Evolutionary conservation across 371 early-diverging fungal genomes (phyloP).

Genomic region (Apophysomyces trapeziformis): DNA sequence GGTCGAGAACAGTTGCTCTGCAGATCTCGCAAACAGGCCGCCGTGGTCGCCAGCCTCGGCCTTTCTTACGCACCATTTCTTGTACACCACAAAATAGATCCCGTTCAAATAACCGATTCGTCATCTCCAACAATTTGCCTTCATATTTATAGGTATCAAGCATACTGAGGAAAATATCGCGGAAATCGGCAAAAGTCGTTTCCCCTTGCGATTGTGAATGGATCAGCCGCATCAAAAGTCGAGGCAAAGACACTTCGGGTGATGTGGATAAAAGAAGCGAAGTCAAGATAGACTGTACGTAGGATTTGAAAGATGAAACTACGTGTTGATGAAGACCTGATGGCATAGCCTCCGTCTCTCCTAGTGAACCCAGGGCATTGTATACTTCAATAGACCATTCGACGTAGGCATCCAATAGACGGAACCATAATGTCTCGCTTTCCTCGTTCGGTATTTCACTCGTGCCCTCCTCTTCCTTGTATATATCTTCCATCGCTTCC

Average conservation of each 20-base stretch:
- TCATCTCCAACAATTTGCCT: constrained; percentile 72
- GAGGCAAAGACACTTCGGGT: constrained; percentile 70
- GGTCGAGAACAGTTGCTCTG: constrained; percentile 55
- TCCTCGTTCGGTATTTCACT: constrained; percentile 27
- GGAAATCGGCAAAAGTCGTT: constrained; percentile 75
- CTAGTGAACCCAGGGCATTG: constrained; percentile 22
- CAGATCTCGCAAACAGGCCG: constrained; percentile 65
- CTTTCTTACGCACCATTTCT: constrained; percentile 57
- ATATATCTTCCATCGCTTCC: too few relatives aligned
- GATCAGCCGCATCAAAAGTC: constrained; percentile 66
- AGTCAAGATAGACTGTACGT: constrained; percentile 67
- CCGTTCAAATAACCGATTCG: constrained; percentile 72
- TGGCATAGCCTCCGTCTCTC: constrained; percentile 16
- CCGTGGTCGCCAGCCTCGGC: constrained; percentile 68
- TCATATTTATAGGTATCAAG: constrained; percentile 79
- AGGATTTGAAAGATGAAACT: constrained; percentile 60
- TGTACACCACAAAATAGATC: constrained; percentile 65
- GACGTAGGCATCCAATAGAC: constrained; percentile 65
- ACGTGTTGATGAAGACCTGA: constrained; percentile 46
- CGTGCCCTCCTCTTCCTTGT: constrained; percentile 8
- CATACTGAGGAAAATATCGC: constrained; percentile 76
- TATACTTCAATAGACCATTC: constrained; percentile 52
- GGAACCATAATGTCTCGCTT: constrained; percentile 72
- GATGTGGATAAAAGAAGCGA: constrained; percentile 67
- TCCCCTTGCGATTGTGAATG: constrained; percentile 59